phyloP scores from a whole-genome alignment of 1,139 yeast genomes.

The Eremothecium sinecaudum region DNA sequence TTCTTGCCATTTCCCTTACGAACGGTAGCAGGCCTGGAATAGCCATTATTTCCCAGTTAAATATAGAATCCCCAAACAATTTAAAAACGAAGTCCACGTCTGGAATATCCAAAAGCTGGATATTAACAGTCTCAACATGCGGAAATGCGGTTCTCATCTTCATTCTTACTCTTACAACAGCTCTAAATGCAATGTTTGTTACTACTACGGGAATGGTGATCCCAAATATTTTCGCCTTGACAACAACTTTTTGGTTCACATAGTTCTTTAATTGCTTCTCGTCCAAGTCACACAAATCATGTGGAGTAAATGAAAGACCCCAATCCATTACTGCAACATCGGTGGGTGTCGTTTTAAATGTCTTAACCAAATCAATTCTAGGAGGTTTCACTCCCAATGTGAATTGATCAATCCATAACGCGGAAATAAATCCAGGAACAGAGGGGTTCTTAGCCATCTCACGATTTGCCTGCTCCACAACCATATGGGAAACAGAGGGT shows the following conservation, averaged over 20 bases:
- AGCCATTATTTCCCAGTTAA: constrained; percentile 79
- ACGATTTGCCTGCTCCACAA: constrained; percentile 77
- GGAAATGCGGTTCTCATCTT: constrained; percentile 89
- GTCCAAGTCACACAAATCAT: constrained; percentile 71
- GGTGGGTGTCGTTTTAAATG: constrained; percentile 76
- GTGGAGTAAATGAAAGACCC: constrained; percentile 86
- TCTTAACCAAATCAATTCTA: constrained; percentile 78
- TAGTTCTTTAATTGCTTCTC: constrained; percentile 73
- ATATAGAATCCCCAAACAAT: constrained; percentile 62
- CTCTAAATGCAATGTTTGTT: constrained; percentile 53
- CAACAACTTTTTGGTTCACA: constrained; percentile 70
- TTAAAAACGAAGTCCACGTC: constrained; percentile 72
- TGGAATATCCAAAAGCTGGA: constrained; percentile 78
- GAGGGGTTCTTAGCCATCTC: constrained; percentile 59
- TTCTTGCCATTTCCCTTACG: constrained; percentile 73
- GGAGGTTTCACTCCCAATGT: constrained; percentile 95
- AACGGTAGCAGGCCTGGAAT: constrained; percentile 80
- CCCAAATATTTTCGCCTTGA: constrained; percentile 62
- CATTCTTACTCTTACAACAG: constrained; percentile 66
- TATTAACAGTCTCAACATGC: constrained; percentile 81
- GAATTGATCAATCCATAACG: constrained; percentile 77
- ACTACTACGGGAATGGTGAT: constrained; percentile 54
- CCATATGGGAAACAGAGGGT: constrained; percentile 81
- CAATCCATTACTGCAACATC: constrained; percentile 97
- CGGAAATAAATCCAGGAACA: constrained; percentile 75